phyloP scores from a whole-genome alignment of 371 early-diverging fungal species.

The Syncephalastrum monosporum region DNA sequence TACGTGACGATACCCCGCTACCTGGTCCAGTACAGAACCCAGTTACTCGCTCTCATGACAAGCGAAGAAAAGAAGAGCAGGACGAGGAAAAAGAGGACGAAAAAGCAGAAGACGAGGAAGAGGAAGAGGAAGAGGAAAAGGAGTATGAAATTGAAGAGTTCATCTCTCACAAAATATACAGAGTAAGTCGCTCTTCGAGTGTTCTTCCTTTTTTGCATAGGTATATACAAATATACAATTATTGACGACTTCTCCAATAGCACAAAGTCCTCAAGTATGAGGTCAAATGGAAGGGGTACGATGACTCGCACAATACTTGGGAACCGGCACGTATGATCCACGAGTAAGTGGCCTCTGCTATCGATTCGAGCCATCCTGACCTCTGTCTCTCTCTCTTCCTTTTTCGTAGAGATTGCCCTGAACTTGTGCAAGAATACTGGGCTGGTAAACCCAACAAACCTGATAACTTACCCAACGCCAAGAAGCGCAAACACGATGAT shows the following conservation, averaged over 20 bases:
- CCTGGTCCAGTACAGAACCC: too few species aligned
- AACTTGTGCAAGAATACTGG: slow-evolving; percentile 32
- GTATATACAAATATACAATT: too few species aligned
- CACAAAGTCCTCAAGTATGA: slow-evolving; percentile 1
- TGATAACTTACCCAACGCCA: slow-evolving; percentile 11
- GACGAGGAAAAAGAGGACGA: slow-evolving; percentile 24
- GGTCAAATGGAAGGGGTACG: slow-evolving; percentile 14
- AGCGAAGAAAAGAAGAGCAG: slow-evolving; percentile 1
- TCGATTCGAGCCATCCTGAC: too few species aligned
- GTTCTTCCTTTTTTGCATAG: too few species aligned
- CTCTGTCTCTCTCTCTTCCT: background rate
- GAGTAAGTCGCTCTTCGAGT: too few species aligned
- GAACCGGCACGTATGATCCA: slow-evolving; percentile 23
- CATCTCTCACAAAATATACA: background rate
- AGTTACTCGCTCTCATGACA: too few species aligned
- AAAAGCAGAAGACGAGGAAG: slow-evolving; percentile 23
- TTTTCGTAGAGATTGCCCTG: slow-evolving; percentile 24
- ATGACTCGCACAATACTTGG: slow-evolving; percentile 4
- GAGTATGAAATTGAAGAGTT: slow-evolving; percentile 1
- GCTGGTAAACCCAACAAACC: slow-evolving; percentile 9
- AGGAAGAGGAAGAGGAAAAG: background rate
- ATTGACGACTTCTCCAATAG: too few species aligned
- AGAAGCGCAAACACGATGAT: background rate
- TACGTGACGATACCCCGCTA: too few species aligned
- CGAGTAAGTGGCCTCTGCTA: slow-evolving; percentile 15